Evolutionary conservation across 1,139 yeast genomes (phyloP), one percentile per base, ranked within the genome.

Genomic region (Hyphopichia fennica): DNA sequence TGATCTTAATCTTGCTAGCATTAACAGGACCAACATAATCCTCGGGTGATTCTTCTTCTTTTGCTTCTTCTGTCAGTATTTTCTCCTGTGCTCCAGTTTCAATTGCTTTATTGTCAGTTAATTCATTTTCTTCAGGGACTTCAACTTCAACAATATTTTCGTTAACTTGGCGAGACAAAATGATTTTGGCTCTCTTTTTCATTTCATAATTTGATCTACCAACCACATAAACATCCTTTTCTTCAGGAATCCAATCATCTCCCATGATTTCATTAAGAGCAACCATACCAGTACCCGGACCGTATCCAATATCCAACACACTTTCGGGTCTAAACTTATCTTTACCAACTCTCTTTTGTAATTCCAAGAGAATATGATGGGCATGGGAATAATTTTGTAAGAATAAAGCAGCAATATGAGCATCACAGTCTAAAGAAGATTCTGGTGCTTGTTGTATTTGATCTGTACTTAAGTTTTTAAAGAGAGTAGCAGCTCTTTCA

Each of bases 241-340:
- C 69, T 17, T 65, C 68, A 0, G 96, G 93, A 18, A 67, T 63
- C 67, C 78, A 84, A 3, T 67, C 69, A 3, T 72, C 73, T 0
- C 88, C 90, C 82, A 87, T 78, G 1, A 90, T 57, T 52, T 90
- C 96, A 57, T 90, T 88, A 45, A 90, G 69, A 0, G 96, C 99
- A 9, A 91, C 70, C 69, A 93, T 83, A 1, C 97, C 98, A 0
- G 95, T 85, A 1, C 93, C 95, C 1, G 99, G 98, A 0, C 99
- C 99, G 57, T 78, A 83, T 0, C 97, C 95, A 7, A 89, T 79
- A 54, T 89, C 96, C 43, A 93, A 69, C 0, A 93, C 78, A 14
- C 78, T 69, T 27, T 73, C 58, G 0, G 97, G 97, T 28, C 64
- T 63, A 65, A 90, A 88, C 11, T 57, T 54, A 0, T 65, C 71